These are phyloP conservation scores for Posidonia australis DNA, from an alignment of 106 monocot genomes.

Conservation along the genomic window DNA sequence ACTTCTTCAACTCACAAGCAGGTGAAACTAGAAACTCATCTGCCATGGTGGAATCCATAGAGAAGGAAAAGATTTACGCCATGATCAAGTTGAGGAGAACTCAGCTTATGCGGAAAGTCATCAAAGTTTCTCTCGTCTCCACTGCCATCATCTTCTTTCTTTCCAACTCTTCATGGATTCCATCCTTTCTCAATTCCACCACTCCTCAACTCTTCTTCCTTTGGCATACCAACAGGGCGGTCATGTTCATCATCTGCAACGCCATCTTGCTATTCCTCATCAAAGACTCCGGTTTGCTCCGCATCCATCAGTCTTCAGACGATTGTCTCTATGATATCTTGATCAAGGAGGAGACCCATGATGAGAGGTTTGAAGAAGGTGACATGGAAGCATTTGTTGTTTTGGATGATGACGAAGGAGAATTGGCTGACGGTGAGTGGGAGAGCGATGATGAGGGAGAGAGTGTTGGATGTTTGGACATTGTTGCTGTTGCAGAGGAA, in stretches of 20 bases:
- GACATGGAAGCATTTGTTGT: not conserved
- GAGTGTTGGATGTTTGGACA: not conserved
- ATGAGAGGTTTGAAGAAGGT: not conserved
- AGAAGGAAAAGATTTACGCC: not conserved
- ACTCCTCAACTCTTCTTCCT: too few species aligned
- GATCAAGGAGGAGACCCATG: not conserved
- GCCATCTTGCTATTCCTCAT: constrained; percentile 44
- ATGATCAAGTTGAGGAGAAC: not conserved
- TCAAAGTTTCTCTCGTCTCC: not conserved
- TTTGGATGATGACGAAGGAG: not conserved
- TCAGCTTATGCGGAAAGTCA: not conserved
- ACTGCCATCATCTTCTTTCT: not conserved
- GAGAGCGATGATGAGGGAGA: not conserved
- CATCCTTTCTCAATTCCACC: not conserved
- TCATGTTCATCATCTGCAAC: constrained; percentile 43
- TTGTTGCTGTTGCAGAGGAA: constrained; percentile 1
- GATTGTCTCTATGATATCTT: not conserved
- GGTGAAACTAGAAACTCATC: not conserved
- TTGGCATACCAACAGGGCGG: constrained; percentile 8
- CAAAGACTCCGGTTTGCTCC: constrained; percentile 34
- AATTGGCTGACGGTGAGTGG: not conserved
- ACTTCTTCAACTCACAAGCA: not conserved
- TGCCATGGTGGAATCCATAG: not conserved
- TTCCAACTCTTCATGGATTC: constrained; percentile 11
- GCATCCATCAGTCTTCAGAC: not conserved